Evolutionary conservation across 176 grass and related monocot species (phyloP).

Genomic region (Elymus sibiricus): DNA sequence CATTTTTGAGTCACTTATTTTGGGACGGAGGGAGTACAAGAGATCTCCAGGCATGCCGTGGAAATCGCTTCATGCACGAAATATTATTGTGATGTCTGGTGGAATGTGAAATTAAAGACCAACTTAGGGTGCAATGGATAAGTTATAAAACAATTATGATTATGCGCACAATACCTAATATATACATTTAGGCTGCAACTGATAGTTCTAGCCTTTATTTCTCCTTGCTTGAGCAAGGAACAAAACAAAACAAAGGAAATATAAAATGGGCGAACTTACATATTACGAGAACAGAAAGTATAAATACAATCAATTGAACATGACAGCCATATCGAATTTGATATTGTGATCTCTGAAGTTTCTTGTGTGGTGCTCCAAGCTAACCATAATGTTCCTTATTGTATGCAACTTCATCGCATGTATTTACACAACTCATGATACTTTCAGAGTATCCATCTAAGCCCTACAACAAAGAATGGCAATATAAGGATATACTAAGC

Average conservation of each 20-base stretch:
- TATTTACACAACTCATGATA: slow-evolving; percentile 59
- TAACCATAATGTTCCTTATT: slow-evolving; percentile 64
- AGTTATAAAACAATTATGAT: not conserved
- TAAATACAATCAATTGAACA: slow-evolving; percentile 35
- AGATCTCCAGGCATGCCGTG: too few relatives aligned
- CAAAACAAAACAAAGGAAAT: not conserved
- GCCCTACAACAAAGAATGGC: slow-evolving; percentile 18
- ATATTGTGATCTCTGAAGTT: slow-evolving; percentile 74
- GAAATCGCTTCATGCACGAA: too few relatives aligned
- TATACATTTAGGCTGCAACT: not conserved
- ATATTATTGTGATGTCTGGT: too few relatives aligned
- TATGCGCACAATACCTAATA: not conserved
- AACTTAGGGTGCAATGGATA: not conserved
- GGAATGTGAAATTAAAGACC: not conserved
- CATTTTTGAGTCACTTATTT: too few relatives aligned
- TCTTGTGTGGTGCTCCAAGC: slow-evolving; percentile 57
- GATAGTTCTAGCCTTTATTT: not conserved
- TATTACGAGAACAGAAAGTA: slow-evolving; percentile 33
- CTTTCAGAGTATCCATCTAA: slow-evolving; percentile 60
- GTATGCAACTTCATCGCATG: slow-evolving; percentile 42
- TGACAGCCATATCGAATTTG: slow-evolving; percentile 57
- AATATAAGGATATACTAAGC: slow-evolving; percentile 16
- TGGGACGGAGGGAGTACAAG: too few relatives aligned
- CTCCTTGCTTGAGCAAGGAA: slow-evolving; percentile 5
- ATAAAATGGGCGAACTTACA: slow-evolving; percentile 35